phyloP scores from a whole-genome alignment of 306 rosid genomes.

The Pterocarpus santalinus region DNA sequence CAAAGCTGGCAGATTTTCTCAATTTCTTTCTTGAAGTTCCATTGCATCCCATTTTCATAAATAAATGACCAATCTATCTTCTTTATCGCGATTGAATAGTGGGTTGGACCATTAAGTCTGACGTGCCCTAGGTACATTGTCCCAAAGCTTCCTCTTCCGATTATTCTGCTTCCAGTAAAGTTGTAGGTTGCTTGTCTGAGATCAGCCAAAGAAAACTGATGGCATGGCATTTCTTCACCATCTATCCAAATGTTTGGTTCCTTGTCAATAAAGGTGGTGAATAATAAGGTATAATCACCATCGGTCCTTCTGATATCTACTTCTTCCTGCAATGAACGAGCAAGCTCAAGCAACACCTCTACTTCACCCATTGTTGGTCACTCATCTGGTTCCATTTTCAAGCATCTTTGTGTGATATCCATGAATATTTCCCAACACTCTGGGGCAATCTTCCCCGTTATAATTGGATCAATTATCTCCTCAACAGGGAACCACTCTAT shows the following conservation, averaged over 20 bases:
- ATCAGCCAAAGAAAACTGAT: not conserved
- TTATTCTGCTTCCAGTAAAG: not conserved
- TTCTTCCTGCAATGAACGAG: constrained; percentile 39
- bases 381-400: not conserved
- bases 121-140: not conserved
- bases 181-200: not conserved
- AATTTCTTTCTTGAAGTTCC: not conserved
- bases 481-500: not conserved
- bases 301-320: constrained; percentile 14
- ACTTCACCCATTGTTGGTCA: constrained; percentile 57
- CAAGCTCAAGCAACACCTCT: constrained; percentile 47
- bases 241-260: not conserved
- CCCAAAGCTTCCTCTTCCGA: not conserved
- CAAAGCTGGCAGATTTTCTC: constrained; percentile 36
- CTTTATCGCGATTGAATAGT: constrained; percentile 6
- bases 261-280: not conserved
- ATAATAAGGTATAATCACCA: not conserved
- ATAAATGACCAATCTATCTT: not conserved
- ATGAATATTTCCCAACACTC: constrained; percentile 38
- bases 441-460: constrained; percentile 45
- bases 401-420: constrained; percentile 28
- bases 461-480: constrained; percentile 25
- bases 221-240: not conserved
- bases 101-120: not conserved
- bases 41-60: not conserved